Conservation (phyloP, 2,329 filamentous ascomycete species). For the Thielaviopsis punctulata region DNA sequence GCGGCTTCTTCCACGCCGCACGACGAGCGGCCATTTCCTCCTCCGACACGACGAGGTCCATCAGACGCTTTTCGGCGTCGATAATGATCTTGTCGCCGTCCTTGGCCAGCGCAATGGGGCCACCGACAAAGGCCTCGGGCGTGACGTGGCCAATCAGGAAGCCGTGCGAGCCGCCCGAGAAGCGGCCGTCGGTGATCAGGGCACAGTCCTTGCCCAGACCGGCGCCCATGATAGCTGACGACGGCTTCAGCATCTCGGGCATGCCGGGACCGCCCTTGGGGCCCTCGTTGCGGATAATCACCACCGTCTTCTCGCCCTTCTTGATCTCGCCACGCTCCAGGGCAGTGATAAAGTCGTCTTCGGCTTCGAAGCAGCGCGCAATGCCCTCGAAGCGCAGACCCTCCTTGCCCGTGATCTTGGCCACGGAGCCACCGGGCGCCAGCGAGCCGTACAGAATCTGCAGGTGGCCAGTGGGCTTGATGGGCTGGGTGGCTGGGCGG, state of each 20-base stretch:
- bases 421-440: conserved; percentile 71
- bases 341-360: conserved; percentile 61
- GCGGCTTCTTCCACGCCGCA: conserved; percentile 44
- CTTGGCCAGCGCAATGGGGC: conserved; percentile 65
- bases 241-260: conserved; percentile 91
- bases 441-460: conserved; percentile 77
- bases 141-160: conserved; percentile 82
- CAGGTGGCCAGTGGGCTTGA: conserved; percentile 75
- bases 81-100: conserved; percentile 71
- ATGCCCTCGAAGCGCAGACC: conserved; percentile 68
- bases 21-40: conserved; percentile 43
- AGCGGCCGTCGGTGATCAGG: conserved; percentile 57
- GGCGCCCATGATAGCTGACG: conserved; percentile 80
- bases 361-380: conserved; percentile 70
- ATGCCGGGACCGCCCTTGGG: conserved; percentile 89
- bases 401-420: conserved; percentile 90
- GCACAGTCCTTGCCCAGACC: conserved; percentile 62
- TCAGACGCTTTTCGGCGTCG: conserved; percentile 57
- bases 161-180: conserved; percentile 68
- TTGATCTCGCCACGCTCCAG: conserved; percentile 64
- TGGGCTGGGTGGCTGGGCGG: conserved; percentile 61
- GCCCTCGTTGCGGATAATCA: conserved; percentile 84
- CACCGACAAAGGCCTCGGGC: conserved; percentile 71
- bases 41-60: conserved; percentile 49
- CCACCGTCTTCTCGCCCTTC: conserved; percentile 71